phyloP scores from a whole-genome alignment of 1,284 basidiomycete species.

The Fomitopsis schrenkii region DNA sequence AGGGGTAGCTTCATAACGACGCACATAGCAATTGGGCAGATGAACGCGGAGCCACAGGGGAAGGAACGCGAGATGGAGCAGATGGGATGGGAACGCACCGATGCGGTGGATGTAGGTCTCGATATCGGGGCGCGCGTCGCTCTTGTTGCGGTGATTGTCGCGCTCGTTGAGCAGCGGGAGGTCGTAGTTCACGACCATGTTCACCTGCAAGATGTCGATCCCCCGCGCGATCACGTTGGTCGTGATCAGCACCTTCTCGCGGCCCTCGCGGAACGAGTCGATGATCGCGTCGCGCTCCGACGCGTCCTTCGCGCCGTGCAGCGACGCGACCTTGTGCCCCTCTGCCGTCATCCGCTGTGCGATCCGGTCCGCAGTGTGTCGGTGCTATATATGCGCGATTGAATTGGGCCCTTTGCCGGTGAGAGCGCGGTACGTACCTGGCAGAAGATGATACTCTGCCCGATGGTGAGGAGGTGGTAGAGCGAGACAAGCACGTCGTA shows the following conservation, averaged over 20 bases:
- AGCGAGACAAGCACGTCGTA: constrained; percentile 93
- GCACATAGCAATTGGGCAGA: background rate
- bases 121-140: constrained; percentile 72
- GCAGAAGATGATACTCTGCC: constrained; percentile 97
- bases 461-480: constrained; percentile 90
- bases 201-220: constrained; percentile 98
- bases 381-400: constrained; percentile 50
- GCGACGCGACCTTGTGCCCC: constrained; percentile 94
- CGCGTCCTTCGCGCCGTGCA: constrained; percentile 93
- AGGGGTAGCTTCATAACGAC: background rate
- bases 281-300: constrained; percentile 89
- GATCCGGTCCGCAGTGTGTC: constrained; percentile 91
- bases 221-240: constrained; percentile 99
- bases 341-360: constrained; percentile 88
- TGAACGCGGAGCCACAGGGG: background rate
- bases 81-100: constrained; percentile 47
- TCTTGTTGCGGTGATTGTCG: constrained; percentile 32
- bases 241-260: constrained; percentile 96
- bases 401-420: background rate
- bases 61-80: background rate
- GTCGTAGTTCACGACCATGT: constrained; percentile 99
- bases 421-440: constrained; percentile 42
- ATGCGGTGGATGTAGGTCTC: constrained; percentile 99
- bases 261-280: constrained; percentile 93
- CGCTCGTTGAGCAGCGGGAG: constrained; percentile 82